phyloP scores from a whole-genome alignment of 805 yeast genomes.

The Nakazawaea molendinolei region DNA sequence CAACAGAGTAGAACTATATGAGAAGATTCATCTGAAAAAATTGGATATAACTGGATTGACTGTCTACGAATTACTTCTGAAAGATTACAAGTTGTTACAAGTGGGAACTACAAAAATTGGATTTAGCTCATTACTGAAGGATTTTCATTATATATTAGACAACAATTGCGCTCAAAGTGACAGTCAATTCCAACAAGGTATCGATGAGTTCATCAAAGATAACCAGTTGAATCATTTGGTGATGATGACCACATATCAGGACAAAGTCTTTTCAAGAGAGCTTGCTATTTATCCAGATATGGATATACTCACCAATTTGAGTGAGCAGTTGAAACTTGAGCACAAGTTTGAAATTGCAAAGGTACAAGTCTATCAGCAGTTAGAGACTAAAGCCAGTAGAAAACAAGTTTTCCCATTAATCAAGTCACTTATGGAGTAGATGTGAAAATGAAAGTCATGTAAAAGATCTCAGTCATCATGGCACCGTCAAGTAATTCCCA shows the following conservation, averaged over 20 bases:
- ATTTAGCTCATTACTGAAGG: slow-evolving; percentile 66
- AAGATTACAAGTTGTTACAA: slow-evolving; percentile 77
- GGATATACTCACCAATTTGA: slow-evolving; percentile 1
- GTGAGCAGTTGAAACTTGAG: slow-evolving; percentile 16
- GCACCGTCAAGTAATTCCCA: neutral
- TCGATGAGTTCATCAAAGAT: slow-evolving; percentile 21
- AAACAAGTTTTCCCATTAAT: slow-evolving; percentile 79
- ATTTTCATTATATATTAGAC: slow-evolving; percentile 44
- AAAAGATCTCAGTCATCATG: no score
- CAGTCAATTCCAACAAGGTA: slow-evolving; percentile 12
- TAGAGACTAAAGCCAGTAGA: slow-evolving; percentile 59
- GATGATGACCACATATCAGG: slow-evolving; percentile 41
- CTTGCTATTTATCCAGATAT: slow-evolving; percentile 24
- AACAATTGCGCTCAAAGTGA: slow-evolving; percentile 18
- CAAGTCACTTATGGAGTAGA: slow-evolving; percentile 10
- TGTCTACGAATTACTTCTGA: slow-evolving; percentile 56
- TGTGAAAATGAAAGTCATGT: no score
- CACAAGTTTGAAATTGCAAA: slow-evolving; percentile 21
- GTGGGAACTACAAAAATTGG: slow-evolving; percentile 44
- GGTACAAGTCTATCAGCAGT: slow-evolving; percentile 35
- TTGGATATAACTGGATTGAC: slow-evolving; percentile 56
- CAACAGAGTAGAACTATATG: slow-evolving; percentile 22
- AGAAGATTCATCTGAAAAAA: slow-evolving; percentile 41
- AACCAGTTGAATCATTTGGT: slow-evolving; percentile 32
- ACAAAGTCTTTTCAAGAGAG: slow-evolving; percentile 30